phyloP scores from a whole-genome alignment of 2,329 filamentous ascomycete species.

The Claviceps humidiphila region DNA sequence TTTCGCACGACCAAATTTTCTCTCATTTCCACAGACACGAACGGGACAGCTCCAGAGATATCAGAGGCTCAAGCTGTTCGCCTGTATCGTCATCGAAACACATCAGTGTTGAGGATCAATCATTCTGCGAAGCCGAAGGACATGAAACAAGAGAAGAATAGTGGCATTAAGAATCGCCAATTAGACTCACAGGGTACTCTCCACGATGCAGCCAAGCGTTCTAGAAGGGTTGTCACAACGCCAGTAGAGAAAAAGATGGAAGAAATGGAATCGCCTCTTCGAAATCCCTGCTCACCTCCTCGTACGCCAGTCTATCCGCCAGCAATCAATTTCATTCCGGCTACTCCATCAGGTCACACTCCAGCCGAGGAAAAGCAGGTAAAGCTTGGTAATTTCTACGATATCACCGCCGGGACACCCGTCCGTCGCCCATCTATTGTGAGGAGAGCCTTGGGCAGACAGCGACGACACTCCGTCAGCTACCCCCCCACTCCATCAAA shows the following conservation, averaged over 20 bases:
- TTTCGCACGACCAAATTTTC: conserved; percentile 51
- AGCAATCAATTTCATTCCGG: conserved; percentile 46
- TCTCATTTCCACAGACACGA: conserved; percentile 46
- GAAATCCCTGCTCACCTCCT: conserved; percentile 48
- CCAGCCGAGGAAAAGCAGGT: conserved; percentile 38
- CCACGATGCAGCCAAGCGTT: conserved; percentile 24
- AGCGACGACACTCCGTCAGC: conserved; percentile 28
- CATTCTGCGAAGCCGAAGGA: conserved; percentile 39
- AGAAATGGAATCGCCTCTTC: conserved; percentile 46
- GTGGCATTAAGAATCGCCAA: conserved; percentile 8
- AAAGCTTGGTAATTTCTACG: conserved; percentile 41
- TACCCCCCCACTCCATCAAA: conserved; percentile 28
- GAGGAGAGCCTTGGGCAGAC: conserved; percentile 38
- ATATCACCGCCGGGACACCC: conserved; percentile 32
- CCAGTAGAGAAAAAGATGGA: conserved; percentile 36
- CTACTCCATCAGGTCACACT: conserved; percentile 47
- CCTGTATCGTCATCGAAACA: conserved; percentile 52
- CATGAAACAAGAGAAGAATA: conserved; percentile 22
- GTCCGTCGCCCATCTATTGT: conserved; percentile 36
- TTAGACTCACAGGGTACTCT: conserved; percentile 17
- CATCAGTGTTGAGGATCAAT: conserved; percentile 47
- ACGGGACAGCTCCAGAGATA: conserved; percentile 46
- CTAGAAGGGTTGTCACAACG: conserved; percentile 32
- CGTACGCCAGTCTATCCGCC: conserved; percentile 30
- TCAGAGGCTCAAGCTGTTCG: conserved; percentile 49